Conservation (phyloP, 192 early-diverging fungal genomes). For the Backusella tuberculispora region DNA sequence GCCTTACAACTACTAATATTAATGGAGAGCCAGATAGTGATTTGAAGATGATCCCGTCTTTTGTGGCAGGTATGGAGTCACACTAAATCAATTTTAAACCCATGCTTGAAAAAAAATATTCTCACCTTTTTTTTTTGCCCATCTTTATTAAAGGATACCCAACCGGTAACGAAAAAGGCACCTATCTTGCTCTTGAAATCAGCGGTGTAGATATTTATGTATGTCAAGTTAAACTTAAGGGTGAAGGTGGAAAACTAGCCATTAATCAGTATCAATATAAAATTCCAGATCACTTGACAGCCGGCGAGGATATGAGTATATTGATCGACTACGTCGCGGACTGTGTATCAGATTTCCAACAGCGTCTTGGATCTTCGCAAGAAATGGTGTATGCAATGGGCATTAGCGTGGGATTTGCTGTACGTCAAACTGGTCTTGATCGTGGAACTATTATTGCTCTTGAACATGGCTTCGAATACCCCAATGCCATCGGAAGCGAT, state of each 20-base stretch:
- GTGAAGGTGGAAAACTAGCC: slow-evolving; percentile 68
- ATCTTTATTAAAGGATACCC: slow-evolving; percentile 64
- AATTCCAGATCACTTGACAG: slow-evolving; percentile 68
- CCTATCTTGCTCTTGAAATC: slow-evolving; percentile 88
- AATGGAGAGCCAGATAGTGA: slow-evolving; percentile 25
- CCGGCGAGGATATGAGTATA: slow-evolving; percentile 48
- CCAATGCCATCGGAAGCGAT: slow-evolving; percentile 78
- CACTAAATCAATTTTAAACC: neutral
- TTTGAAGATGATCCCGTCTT: slow-evolving; percentile 88
- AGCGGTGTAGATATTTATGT: slow-evolving; percentile 93
- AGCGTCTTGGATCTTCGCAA: slow-evolving; percentile 42
- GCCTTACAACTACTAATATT: slow-evolving; percentile 44
- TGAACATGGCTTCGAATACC: slow-evolving; percentile 85
- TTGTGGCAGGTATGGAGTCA: slow-evolving; percentile 62
- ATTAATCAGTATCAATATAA: slow-evolving; percentile 82
- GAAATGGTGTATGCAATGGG: slow-evolving; percentile 49
- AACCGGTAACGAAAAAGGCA: slow-evolving; percentile 85
- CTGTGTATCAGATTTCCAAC: slow-evolving; percentile 45
- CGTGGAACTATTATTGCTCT: slow-evolving; percentile 62
- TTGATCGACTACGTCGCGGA: slow-evolving; percentile 84
- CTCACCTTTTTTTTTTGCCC: slow-evolving; percentile 37
- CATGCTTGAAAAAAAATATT: neutral
- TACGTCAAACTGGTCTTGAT: slow-evolving; percentile 65
- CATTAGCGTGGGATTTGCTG: slow-evolving; percentile 57
- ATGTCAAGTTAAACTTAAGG: slow-evolving; percentile 82